These are phyloP conservation scores for Helianthus annuus DNA, from an alignment of 129 eudicot species.

Conservation along the genomic window HanXRQr2.0-SUNRISE NC_035435.2:111389576-111390075, in stretches of 20 bases:
- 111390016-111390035: constrained; percentile 84
- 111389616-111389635: constrained; percentile 70
- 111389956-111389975: constrained; percentile 80
- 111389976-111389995: constrained; percentile 75
- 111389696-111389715: constrained; percentile 51
- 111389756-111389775: constrained; percentile 60
- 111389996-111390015: constrained; percentile 83
- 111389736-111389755: constrained; percentile 61
- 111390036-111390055: constrained; percentile 82
- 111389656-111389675: constrained; percentile 58
- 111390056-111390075: constrained; percentile 89
- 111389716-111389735: constrained; percentile 56
- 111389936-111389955: constrained; percentile 86
- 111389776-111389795: constrained; percentile 57
- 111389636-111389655: constrained; percentile 72
- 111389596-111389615: constrained; percentile 39
- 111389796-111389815: constrained; percentile 92
- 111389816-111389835: constrained; percentile 78
- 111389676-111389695: constrained; percentile 51
- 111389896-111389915: constrained; percentile 85
- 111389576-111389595: constrained; percentile 49
- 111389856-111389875: constrained; percentile 99
- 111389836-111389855: constrained; percentile 93
- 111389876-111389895: constrained; percentile 99
- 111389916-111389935: constrained; percentile 98